Evolutionary conservation across 345 rosid species (phyloP), one percentile per base, ranked within the genome.

Genomic region (Lumnitzera racemosa): DNA sequence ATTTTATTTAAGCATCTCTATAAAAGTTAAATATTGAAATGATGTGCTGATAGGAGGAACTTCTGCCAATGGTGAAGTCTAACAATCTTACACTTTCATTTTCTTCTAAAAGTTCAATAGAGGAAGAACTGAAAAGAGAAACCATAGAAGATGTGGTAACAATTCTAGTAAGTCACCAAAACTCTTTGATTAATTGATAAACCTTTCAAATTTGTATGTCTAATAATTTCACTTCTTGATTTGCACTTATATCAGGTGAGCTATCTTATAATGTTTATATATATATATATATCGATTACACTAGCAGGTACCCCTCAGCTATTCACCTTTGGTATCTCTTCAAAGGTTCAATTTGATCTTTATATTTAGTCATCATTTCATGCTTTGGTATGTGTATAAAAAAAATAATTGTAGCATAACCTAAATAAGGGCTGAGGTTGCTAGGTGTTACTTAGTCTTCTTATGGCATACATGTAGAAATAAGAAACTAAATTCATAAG

Each of bases 51-150:
- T 82, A 89, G 98, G 80, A 85, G 62, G 96, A 85, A 70, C 61
- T 92, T 72, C 57, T 82, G 72, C 79, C 88, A 29, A 74, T 86
- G 82, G 88, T 71, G 67, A 80, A 70, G 64, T 77, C 85, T 24
- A 87, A 82, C 61, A 87, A 87, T 73, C 94, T 92, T 61, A 82
- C 85, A 59, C 89, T 92, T 69, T 75, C 97, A 47, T 92, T 87
- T 78, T 92, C 98, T 27, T 90, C 98, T 27, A 97, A 92, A 77
- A 89, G 97, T 74, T 92, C 98, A 52, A 81, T 92, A 61, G 98
- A 90, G 82, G 96, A 90, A 76, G 99, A 94, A 75, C 72, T 90
- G 70, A 94, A 88, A 80, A 83, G 97, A 69, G 99, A 90, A 73
- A 90, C 96, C 65, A 87, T 95, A 51, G 97, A 97, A 41, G 98